Conservation (phyloP, 345 rosid species). For the Sisymbrium altissimum region DNA sequence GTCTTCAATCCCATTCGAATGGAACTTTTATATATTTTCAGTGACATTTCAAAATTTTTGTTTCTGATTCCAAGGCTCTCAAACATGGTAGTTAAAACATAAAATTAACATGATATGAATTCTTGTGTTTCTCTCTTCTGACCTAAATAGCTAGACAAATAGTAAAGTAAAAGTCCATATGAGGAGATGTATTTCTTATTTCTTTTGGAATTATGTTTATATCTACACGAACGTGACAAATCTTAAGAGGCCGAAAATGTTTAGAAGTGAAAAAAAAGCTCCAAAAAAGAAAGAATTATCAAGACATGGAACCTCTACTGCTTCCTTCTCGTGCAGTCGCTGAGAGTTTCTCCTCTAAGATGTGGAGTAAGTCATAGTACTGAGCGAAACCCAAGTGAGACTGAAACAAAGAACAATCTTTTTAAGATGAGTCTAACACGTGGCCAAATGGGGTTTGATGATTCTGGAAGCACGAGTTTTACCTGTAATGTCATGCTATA, state of each 20-base stretch:
- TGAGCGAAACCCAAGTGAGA: conserved; percentile 59
- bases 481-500: conserved; percentile 80
- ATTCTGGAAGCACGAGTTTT: conserved; percentile 6
- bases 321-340: conserved; percentile 35
- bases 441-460: background rate
- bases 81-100: too few relatives aligned
- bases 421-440: background rate
- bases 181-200: conserved; percentile 10
- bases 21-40: too few relatives aligned
- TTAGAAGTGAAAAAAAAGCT: background rate
- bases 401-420: conserved; percentile 32
- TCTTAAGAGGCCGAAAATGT: background rate
- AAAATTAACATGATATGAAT: background rate
- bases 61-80: too few relatives aligned
- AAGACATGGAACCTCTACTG: conserved; percentile 26
- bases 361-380: conserved; percentile 69
- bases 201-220: background rate
- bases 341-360: conserved; percentile 60
- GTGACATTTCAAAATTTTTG: too few relatives aligned
- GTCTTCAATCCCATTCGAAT: too few relatives aligned
- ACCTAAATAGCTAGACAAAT: background rate
- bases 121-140: background rate
- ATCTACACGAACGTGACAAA: conserved; percentile 27
- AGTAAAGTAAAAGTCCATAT: background rate
- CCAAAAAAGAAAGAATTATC: background rate